Evolutionary conservation across 441 rosid genomes (phyloP).

Genomic region (Hura crepitans): DNA sequence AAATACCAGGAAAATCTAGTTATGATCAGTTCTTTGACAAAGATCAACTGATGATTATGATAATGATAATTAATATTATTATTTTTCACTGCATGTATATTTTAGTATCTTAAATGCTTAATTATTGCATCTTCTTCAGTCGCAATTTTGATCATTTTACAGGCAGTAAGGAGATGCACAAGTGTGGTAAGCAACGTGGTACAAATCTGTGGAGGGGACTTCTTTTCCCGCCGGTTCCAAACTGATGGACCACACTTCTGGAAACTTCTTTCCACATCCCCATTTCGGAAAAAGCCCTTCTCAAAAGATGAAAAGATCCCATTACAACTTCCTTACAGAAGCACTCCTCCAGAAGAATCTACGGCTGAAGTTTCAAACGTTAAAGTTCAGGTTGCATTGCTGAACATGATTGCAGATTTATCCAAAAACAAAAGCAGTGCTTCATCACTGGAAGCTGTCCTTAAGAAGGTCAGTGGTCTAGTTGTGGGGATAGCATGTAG

Average conservation of each 20-base stretch:
- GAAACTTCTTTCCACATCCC: slow-evolving; percentile 71
- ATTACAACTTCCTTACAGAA: slow-evolving; percentile 77
- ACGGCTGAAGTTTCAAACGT: slow-evolving; percentile 68
- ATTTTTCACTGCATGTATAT: not conserved
- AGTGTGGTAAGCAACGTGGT: slow-evolving; percentile 51
- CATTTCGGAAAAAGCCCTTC: slow-evolving; percentile 48
- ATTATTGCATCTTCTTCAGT: not conserved
- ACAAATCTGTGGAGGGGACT: slow-evolving; percentile 84
- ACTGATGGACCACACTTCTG: slow-evolving; percentile 70
- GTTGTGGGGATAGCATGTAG: slow-evolving; percentile 85
- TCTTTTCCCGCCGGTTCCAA: slow-evolving; percentile 85
- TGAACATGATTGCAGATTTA: slow-evolving; percentile 70
- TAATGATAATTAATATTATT: too few relatives aligned
- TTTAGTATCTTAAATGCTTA: not conserved
- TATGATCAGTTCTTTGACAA: not conserved
- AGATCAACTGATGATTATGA: not conserved
- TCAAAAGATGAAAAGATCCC: slow-evolving; percentile 44
- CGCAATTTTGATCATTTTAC: slow-evolving; percentile 19
- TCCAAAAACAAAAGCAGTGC: slow-evolving; percentile 59
- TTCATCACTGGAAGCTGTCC: slow-evolving; percentile 61
- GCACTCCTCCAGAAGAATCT: slow-evolving; percentile 41
- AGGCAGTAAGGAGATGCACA: slow-evolving; percentile 68
- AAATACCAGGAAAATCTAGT: not conserved
- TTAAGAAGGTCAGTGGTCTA: slow-evolving; percentile 80
- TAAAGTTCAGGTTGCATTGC: slow-evolving; percentile 75